Conservation (phyloP, 2,329 filamentous ascomycete species). For the Aspergillus sp. region DNA sequence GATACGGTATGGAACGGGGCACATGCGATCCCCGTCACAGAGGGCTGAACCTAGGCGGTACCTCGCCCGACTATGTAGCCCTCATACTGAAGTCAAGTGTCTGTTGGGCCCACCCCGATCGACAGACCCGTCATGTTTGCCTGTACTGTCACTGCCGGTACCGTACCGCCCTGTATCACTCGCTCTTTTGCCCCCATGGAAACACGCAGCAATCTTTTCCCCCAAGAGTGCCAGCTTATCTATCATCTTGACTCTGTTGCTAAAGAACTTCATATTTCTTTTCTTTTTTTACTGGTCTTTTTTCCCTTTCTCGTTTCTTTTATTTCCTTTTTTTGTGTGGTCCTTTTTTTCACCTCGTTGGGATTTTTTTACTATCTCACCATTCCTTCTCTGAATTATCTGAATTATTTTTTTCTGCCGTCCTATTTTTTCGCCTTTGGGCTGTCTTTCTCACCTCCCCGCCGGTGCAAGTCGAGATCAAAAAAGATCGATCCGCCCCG, state of each 20-base stretch:
- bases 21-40: not conserved
- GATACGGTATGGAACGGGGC: not conserved
- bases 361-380: slow-evolving; percentile 10
- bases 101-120: slow-evolving; percentile 4
- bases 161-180: not conserved
- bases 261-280: slow-evolving; percentile 9
- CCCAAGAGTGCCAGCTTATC: slow-evolving; percentile 11
- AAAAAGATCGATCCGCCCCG: slow-evolving; percentile 8
- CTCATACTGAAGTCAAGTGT: slow-evolving; percentile 10
- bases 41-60: slow-evolving; percentile 5
- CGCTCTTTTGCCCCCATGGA: slow-evolving; percentile 4
- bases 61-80: slow-evolving; percentile 3
- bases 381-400: slow-evolving; percentile 6
- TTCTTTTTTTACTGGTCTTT: slow-evolving; percentile 11
- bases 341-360: not conserved
- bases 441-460: slow-evolving; percentile 13
- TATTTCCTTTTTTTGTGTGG: slow-evolving; percentile 5
- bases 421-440: not conserved
- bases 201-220: slow-evolving; percentile 20
- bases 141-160: slow-evolving; percentile 8
- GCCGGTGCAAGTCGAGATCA: not conserved
- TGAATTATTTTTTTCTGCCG: slow-evolving; percentile 5
- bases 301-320: slow-evolving; percentile 6
- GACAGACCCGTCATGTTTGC: slow-evolving; percentile 13
- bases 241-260: slow-evolving; percentile 6